Conservation (phyloP, 2,329 filamentous ascomycete species). For the Cryphonectria naterciae region DNA sequence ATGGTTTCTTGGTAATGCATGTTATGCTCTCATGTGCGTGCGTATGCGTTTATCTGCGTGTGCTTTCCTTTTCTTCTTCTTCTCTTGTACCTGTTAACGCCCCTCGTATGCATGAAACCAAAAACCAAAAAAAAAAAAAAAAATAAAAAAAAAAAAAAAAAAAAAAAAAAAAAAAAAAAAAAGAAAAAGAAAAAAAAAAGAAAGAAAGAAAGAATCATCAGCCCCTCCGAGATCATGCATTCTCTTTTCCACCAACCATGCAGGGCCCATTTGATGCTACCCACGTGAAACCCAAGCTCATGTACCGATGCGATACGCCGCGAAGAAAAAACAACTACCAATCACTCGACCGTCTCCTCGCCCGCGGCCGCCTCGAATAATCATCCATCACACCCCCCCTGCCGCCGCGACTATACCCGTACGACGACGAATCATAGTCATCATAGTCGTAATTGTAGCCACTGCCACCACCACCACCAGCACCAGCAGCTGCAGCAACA, state of each 20-base stretch:
- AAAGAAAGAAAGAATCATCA: neutral
- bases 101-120: neutral
- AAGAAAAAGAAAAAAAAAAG: neutral
- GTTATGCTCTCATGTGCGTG: neutral
- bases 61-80: neutral
- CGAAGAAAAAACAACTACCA: constrained; percentile 12
- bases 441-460: constrained; percentile 5
- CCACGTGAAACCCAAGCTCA: neutral
- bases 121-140: too few relatives aligned
- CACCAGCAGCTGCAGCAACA: neutral
- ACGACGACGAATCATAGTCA: constrained; percentile 8
- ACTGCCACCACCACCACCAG: too few relatives aligned
- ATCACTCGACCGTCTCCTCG: constrained; percentile 27
- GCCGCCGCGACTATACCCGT: constrained; percentile 20
- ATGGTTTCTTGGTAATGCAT: neutral
- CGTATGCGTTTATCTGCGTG: neutral
- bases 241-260: too few relatives aligned
- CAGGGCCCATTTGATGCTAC: neutral
- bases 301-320: neutral
- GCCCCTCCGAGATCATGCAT: neutral
- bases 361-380: constrained; percentile 18
- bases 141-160: neutral
- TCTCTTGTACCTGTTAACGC: neutral
- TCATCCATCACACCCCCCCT: constrained; percentile 13
- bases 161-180: neutral